A percentile compares a stretch with the other conserved stretches of the same genome.
Conservation (phyloP, 2,329 filamentous ascomycete genomes). For the Cadophora luteo-olivacea region DNA sequence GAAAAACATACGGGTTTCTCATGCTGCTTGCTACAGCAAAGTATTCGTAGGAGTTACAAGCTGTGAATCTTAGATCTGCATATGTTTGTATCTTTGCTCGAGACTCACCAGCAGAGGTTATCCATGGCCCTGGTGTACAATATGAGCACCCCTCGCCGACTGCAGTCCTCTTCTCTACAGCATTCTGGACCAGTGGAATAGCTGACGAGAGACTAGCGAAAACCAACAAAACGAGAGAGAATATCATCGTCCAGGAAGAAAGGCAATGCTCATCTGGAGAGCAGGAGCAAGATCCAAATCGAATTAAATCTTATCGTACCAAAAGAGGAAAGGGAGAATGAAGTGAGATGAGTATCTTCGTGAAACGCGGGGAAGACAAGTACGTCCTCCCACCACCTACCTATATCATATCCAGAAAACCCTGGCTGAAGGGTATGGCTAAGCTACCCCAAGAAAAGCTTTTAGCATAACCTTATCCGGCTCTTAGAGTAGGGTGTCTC, state of each 20-base stretch:
- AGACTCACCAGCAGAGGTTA: conserved; percentile 18
- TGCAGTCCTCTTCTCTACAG: conserved; percentile 17
- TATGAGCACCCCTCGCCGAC: conserved; percentile 23
- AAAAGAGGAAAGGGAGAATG: neutral
- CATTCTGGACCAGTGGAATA: conserved; percentile 7
- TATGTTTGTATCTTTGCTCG: no score
- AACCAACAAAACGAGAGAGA: neutral
- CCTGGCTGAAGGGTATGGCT: neutral
- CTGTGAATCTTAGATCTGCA: conserved; percentile 17
- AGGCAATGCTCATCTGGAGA: neutral
- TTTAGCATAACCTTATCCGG: conserved; percentile 11
- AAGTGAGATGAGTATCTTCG: neutral
- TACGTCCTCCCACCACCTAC: neutral
- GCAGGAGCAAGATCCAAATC: neutral
- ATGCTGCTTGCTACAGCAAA: conserved; percentile 31
- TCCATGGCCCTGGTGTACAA: conserved; percentile 26
- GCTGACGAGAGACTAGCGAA: neutral
- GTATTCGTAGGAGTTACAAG: conserved; percentile 26
- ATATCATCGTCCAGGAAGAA: neutral
- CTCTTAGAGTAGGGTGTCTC: neutral
- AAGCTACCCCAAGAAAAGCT: neutral
- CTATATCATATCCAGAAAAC: conserved; percentile 1
- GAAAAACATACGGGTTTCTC: conserved; percentile 23
- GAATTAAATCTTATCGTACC: neutral
- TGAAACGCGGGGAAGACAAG: conserved; percentile 5